Percentiles rank a stretch among this genome's conserved stretches.
These are phyloP conservation scores for Biscutella laevigata DNA, from an alignment of 441 rosid species.

Conservation along the genomic window DNA sequence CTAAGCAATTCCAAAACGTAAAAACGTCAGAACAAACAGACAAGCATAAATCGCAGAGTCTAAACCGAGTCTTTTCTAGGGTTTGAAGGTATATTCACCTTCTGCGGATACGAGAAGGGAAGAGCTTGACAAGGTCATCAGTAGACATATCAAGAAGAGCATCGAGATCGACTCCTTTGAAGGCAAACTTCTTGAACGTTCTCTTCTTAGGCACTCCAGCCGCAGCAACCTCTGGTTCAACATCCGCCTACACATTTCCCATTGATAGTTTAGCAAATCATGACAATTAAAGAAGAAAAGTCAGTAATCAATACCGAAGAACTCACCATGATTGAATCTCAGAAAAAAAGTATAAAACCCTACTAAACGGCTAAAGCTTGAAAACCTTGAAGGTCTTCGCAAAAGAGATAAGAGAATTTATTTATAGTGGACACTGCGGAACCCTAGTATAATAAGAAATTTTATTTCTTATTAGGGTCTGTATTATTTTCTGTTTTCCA, in stretches of 20 bases:
- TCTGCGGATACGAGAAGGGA: conserved; percentile 68
- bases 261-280: neutral
- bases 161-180: conserved; percentile 80
- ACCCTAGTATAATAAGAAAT: conserved; percentile 11
- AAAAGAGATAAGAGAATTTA: neutral
- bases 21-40: neutral
- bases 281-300: neutral
- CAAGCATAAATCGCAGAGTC: neutral
- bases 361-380: conserved; percentile 10
- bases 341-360: conserved; percentile 2
- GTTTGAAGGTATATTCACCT: conserved; percentile 29
- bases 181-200: conserved; percentile 79
- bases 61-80: neutral
- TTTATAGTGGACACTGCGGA: conserved; percentile 1
- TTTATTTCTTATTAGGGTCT: conserved; percentile 5
- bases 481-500: neutral
- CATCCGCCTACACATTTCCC: conserved; percentile 36
- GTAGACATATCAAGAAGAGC: conserved; percentile 79
- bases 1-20: conserved; percentile 19
- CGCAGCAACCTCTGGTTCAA: conserved; percentile 45
- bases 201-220: conserved; percentile 69
- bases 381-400: conserved; percentile 1
- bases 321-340: conserved; percentile 27
- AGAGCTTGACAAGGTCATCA: conserved; percentile 84
- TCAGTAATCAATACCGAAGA: neutral